Evolutionary conservation across 257 asterid species (phyloP), one percentile per base, ranked within the genome.

Genomic region (Primulina eburnea): DNA sequence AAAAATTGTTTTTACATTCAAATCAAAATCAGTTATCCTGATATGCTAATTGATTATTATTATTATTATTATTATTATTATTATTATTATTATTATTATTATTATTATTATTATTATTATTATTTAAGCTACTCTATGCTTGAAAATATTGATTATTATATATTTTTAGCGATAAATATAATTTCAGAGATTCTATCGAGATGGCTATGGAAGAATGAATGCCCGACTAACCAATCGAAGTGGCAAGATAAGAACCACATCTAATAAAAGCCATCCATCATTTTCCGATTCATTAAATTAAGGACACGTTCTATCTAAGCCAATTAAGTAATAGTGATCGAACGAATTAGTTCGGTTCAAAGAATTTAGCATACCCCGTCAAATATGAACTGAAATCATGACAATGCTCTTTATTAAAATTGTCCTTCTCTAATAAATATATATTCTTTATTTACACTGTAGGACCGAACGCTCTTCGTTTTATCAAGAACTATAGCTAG

Each of bases 211-310:
- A 6, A 6, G 1, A 43, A 11, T 0, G 53, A 14, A 43, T 43
- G 16, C 53, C 53, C 50, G 2, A 11, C 2, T 43, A 12, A 43
- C n/a, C n/a, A 1, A 12, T 78, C 26, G 86, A 80, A 71, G 83
- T 83, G 88, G 81, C 60, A 70, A 59, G 86, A 84, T 80, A 79
- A 82, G 84, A 74, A 73, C 88, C 95, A 78, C 84, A 74, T 79
- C 76, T 18, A 17, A 14, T 37, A 57, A 28, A 68, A 52, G 57
- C 57, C 68, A 69, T 52, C 76, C 8, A 62, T 76, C 70, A 65
- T 64, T 64, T 40, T 60, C 69, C 69, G 43, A 74, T 69, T 43
- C 75, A 65, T 63, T 66, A 67, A 66, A 61, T 67, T 3, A 71
- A 30, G 34, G 71, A 75, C 87, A 85, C 11, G 66, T 64, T 24